Base-by-base conservation (phyloP, 2,329 filamentous ascomycete species). In the Periglandula ipomoeae region DNA sequence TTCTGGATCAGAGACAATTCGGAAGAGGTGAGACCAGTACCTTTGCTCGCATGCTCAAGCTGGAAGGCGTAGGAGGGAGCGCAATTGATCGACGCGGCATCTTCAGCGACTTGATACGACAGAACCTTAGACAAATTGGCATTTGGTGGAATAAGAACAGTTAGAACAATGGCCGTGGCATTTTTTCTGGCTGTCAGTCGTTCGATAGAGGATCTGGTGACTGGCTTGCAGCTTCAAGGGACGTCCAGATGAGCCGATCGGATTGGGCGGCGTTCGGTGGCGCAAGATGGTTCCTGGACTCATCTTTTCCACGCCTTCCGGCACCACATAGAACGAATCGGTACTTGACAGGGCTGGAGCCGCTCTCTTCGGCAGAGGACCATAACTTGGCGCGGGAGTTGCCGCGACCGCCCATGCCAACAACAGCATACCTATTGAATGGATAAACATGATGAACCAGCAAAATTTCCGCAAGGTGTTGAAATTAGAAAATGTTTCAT, bases 51-150 rank as follows among this genome's bases (percentile, higher is more conserved):
- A 5, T 46, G 34, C 3, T 15, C 44, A 3, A 56, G 32, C 45
- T 59, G 58, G 24, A 60, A 55, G 6, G 52, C 56, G 39, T 57
- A 61, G 2, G 60, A 62, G 2, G 59, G 58, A 2, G 59, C 57
- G 45, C 58, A 62, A 23, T 74, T 63, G 3, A 69, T 56, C 15
- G 60, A 62, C 3, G 67, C 62, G 3, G 66, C 63, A 40, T 73
- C 64, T 48, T 69, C 64, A 0, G 70, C 63, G 1, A 69, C 58
- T 50, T 73, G 69, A 50, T 69, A 72, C 0, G 70, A 73, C 1
- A 74, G 53, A 1, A 74, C 39, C 41, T 54, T 58, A 38, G 17
- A 43, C 17, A 35, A 44, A 50, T 60, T 46, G 9, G 62, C 59
- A 5, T 63, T 59, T n/a, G 59, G 52, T 4, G 68, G 68, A 4